Evolutionary conservation across 345 rosid genomes (phyloP), one percentile per base, ranked within the genome.

Genomic region (Acer saccharum): DNA sequence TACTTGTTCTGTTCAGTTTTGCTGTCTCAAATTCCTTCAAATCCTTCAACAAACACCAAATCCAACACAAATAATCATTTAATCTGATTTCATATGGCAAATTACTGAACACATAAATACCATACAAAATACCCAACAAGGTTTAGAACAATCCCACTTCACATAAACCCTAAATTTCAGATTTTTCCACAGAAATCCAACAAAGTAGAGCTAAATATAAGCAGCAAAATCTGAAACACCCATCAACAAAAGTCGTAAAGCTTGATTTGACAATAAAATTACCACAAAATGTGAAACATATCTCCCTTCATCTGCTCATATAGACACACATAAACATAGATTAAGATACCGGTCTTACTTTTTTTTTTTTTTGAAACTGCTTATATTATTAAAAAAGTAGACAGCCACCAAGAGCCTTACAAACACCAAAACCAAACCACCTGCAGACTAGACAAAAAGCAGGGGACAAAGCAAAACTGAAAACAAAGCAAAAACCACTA

Each of bases 101-200:
- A n/a, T n/a, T n/a, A n/a, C 61, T 20, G 27, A 57, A 50, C 43
- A 23, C n/a, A 65, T 21, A 39, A 71, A 69, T 64, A n/a, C 41
- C 65, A 71, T 32, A 67, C 71, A 20, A 46, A 46, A 11, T 46
- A 46, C 50, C 14, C 43, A 54, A 65, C 9, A 10, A 12, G 55
- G 21, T 25, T 63, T 8, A 17, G 52, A 78, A 75, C 73, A 76
- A 76, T 43, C 77, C 72, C 61, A 58, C 76, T 57, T 76, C 62
- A 65, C 46, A 46, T 61, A 75, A 84, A 78, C 82, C 82, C 82
- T 78, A 84, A 81, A 67, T 81, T 74, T 71, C 71, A 57, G 69
- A 65, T 75, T 32, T 44, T 70, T 60, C 58, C 8, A 32, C 35
- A 70, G 44, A 74, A 76, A 77, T 74, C 77, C 74, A 8, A 43